Conservation (phyloP, 768 basidiomycete genomes). For the Lanmaoa pseudosensibilis region DNA sequence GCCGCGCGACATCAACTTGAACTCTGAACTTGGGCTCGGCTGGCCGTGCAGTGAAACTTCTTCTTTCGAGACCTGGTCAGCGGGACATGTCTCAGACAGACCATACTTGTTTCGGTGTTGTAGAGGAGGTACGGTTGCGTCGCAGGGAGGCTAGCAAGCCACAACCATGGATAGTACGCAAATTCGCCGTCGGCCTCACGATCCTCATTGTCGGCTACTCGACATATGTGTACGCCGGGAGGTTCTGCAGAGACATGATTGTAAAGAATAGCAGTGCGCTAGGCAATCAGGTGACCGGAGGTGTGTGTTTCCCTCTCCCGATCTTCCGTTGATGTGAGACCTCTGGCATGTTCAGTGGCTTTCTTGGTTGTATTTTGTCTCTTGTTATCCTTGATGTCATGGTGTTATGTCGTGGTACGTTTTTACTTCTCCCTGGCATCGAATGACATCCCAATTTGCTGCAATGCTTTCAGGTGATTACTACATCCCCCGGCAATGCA, state of each 20-base stretch:
- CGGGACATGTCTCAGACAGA: slow-evolving; percentile 18
- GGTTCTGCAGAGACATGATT: slow-evolving; percentile 75
- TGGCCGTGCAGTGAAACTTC: not conserved
- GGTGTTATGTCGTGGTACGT: slow-evolving; percentile 75
- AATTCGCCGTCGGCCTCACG: slow-evolving; percentile 62
- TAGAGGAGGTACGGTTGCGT: slow-evolving; percentile 48
- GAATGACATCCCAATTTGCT: not conserved
- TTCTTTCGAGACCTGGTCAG: not conserved
- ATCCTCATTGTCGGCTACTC: slow-evolving; percentile 64
- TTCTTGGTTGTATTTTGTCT: slow-evolving; percentile 63
- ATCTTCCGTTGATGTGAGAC: slow-evolving; percentile 5
- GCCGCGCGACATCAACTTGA: slow-evolving; percentile 10
- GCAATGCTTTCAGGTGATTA: slow-evolving; percentile 47
- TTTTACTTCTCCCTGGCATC: not conserved
- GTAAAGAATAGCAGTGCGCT: slow-evolving; percentile 41
- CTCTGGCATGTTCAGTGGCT: slow-evolving; percentile 46
- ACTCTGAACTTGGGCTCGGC: slow-evolving; percentile 4
- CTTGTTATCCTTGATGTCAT: slow-evolving; percentile 68
- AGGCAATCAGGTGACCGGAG: slow-evolving; percentile 54
- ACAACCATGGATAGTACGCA: slow-evolving; percentile 75
- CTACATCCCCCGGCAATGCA: slow-evolving; percentile 70
- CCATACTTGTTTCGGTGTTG: slow-evolving; percentile 47
- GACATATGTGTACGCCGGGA: slow-evolving; percentile 74
- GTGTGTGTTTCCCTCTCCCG: slow-evolving; percentile 48
- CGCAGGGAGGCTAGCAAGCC: slow-evolving; percentile 43